Percentiles rank a stretch among this genome's conserved stretches.
phyloP scores from a whole-genome alignment of 441 rosid species.

The Jatropha podagrica region DNA sequence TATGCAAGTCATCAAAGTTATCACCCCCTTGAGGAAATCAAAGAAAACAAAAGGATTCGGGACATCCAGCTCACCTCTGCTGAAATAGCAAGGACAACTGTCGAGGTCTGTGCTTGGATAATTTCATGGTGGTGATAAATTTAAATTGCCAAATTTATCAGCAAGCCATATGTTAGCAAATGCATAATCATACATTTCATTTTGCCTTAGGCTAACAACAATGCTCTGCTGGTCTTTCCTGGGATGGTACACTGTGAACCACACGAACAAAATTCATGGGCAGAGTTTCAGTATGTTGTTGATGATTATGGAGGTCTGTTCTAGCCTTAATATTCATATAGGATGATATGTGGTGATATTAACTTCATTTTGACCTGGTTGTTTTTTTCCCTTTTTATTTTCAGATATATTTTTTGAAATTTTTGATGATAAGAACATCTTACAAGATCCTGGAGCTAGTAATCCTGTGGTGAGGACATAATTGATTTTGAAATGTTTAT shows the following conservation, averaged over 20 bases:
- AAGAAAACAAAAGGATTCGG: slow-evolving; percentile 52
- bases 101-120: slow-evolving; percentile 53
- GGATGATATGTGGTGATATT: slow-evolving; percentile 14
- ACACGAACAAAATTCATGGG: slow-evolving; percentile 81
- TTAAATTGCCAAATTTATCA: not conserved
- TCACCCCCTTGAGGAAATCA: slow-evolving; percentile 90
- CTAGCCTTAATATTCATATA: slow-evolving; percentile 2
- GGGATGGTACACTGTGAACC: slow-evolving; percentile 84
- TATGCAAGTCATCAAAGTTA: slow-evolving; percentile 52
- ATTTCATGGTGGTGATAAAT: slow-evolving; percentile 14
- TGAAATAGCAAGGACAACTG: slow-evolving; percentile 80
- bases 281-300: slow-evolving; percentile 69
- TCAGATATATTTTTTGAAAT: slow-evolving; percentile 85
- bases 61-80: slow-evolving; percentile 67
- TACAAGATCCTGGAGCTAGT: slow-evolving; percentile 79
- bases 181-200: slow-evolving; percentile 19
- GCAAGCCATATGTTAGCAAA: slow-evolving; percentile 3
- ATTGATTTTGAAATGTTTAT: slow-evolving; percentile 25
- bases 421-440: slow-evolving; percentile 66
- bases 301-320: slow-evolving; percentile 90
- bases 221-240: slow-evolving; percentile 79
- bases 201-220: slow-evolving; percentile 60
- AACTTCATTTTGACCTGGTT: slow-evolving; percentile 16
- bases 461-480: slow-evolving; percentile 76
- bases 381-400: slow-evolving; percentile 11